Conservation (phyloP, 2,329 filamentous ascomycete species). For the Cyphellophora europaea region DNA sequence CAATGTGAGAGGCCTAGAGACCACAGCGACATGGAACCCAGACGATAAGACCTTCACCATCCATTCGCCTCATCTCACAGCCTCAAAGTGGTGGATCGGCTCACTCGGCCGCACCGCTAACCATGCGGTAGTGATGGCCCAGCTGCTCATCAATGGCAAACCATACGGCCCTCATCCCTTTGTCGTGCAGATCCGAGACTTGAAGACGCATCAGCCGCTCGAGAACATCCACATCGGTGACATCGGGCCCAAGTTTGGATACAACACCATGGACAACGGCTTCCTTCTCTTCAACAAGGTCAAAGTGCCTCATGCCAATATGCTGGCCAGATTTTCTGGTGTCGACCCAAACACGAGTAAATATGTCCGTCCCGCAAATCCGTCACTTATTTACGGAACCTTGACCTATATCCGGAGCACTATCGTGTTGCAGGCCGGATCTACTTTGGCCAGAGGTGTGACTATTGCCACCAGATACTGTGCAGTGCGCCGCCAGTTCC, state of each 20-base stretch:
- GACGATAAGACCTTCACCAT: slow-evolving; percentile 66
- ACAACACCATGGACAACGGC: slow-evolving; percentile 76
- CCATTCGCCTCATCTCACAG: slow-evolving; percentile 63
- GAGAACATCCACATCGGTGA: slow-evolving; percentile 66
- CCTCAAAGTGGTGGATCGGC: slow-evolving; percentile 80
- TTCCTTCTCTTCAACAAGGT: slow-evolving; percentile 69
- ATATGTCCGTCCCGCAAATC: slow-evolving; percentile 57
- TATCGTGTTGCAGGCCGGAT: slow-evolving; percentile 65
- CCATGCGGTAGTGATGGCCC: slow-evolving; percentile 67
- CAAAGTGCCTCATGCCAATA: slow-evolving; percentile 64
- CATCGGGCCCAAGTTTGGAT: slow-evolving; percentile 71
- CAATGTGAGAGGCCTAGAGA: slow-evolving; percentile 65
- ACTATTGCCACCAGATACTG: slow-evolving; percentile 70
- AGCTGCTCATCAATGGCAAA: slow-evolving; percentile 60
- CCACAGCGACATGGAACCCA: slow-evolving; percentile 63
- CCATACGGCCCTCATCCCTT: slow-evolving; percentile 68
- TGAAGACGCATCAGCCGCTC: slow-evolving; percentile 60
- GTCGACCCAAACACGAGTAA: slow-evolving; percentile 60
- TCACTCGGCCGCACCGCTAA: slow-evolving; percentile 68
- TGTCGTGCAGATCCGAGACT: slow-evolving; percentile 62
- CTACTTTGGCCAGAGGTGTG: slow-evolving; percentile 63
- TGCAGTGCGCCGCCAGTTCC: slow-evolving; percentile 66
- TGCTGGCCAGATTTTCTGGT: slow-evolving; percentile 62
- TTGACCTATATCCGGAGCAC: slow-evolving; percentile 65
- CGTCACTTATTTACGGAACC: slow-evolving; percentile 64